These are phyloP conservation scores for Pythium guiyangense DNA, from an alignment of 352 stramenopile genomes.

Conservation along the genomic window DNA sequence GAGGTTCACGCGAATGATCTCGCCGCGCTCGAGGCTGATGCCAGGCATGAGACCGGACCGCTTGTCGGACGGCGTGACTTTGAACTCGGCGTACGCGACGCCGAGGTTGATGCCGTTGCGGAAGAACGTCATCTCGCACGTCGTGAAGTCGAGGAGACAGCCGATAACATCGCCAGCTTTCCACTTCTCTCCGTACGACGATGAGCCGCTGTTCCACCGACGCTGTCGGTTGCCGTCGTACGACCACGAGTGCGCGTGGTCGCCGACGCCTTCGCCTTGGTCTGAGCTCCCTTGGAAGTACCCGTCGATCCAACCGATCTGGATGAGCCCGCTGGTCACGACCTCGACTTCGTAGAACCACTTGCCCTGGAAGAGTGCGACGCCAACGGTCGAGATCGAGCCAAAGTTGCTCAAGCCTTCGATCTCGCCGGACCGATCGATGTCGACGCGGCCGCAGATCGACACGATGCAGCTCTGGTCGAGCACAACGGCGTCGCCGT, in stretches of 20 bases:
- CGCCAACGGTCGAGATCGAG: constrained; percentile 71
- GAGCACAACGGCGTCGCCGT: constrained; percentile 46
- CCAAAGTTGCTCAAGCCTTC: constrained; percentile 88
- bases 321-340: constrained; percentile 87
- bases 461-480: constrained; percentile 65
- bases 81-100: constrained; percentile 70
- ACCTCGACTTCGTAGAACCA: constrained; percentile 95
- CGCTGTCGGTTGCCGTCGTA: constrained; percentile 91
- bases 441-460: constrained; percentile 80
- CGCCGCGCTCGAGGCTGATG: constrained; percentile 81
- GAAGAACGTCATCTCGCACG: constrained; percentile 84
- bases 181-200: constrained; percentile 89
- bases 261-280: constrained; percentile 88
- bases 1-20: constrained; percentile 86
- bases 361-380: constrained; percentile 75
- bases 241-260: constrained; percentile 90
- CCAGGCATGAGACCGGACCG: constrained; percentile 76
- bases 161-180: constrained; percentile 90
- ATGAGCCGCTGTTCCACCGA: constrained; percentile 88
- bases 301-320: constrained; percentile 91
- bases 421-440: constrained; percentile 81
- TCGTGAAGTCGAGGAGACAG: constrained; percentile 82
- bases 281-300: constrained; percentile 91
- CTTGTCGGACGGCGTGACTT: constrained; percentile 37
- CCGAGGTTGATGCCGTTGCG: constrained; percentile 84